Percentiles rank a stretch among this genome's conserved stretches.
These are phyloP conservation scores for Blastocrithidia nonstop DNA, from an alignment of 208 protist genomes.

Conservation along the genomic window DNA sequence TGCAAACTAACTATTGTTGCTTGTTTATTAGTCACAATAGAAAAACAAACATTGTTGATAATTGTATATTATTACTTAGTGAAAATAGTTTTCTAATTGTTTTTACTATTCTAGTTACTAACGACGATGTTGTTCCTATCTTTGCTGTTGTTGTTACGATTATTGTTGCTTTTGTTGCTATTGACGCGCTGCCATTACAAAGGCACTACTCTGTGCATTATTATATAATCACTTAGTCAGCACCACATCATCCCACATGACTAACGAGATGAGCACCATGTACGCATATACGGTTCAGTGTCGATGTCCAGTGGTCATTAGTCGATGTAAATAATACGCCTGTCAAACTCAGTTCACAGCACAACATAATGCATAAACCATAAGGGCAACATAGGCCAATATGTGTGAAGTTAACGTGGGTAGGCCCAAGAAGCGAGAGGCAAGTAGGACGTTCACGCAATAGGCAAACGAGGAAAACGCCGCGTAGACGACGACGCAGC, in stretches of 20 bases:
- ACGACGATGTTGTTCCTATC: no score
- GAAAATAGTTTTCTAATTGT: no score
- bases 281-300: conserved; percentile 80
- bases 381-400: conserved; percentile 59
- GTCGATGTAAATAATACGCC: conserved; percentile 66
- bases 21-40: no score
- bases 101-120: no score
- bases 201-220: conserved; percentile 54
- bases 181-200: conserved; percentile 28
- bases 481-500: conserved; percentile 85
- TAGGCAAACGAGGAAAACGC: conserved; percentile 85
- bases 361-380: conserved; percentile 76
- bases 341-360: conserved; percentile 85
- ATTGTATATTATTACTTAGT: no score
- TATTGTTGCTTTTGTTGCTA: no score
- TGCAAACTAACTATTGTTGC: no score
- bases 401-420: conserved; percentile 28
- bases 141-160: no score
- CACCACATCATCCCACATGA: conserved; percentile 77
- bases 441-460: conserved; percentile 84
- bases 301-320: conserved; percentile 31
- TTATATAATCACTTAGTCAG: conserved; percentile 61
- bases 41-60: no score
- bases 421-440: conserved; percentile 80
- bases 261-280: conserved; percentile 63